phyloP scores from a whole-genome alignment of 2,329 filamentous ascomycete species.

The Escovopsis sp. region DNA sequence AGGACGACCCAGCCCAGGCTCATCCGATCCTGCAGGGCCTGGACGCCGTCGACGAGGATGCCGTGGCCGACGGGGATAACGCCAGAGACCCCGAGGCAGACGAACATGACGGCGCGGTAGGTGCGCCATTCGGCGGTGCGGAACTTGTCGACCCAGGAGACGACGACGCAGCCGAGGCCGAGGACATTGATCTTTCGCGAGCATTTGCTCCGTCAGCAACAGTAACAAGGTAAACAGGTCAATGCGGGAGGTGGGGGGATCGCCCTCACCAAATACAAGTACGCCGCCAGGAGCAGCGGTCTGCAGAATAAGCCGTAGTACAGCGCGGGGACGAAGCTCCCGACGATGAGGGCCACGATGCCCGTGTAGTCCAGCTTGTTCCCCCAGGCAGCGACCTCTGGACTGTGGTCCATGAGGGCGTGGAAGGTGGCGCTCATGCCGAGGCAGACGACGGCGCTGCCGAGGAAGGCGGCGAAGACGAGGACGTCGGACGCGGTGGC shows the following conservation, averaged over 20 bases:
- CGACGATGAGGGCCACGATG: constrained; percentile 82
- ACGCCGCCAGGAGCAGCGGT: constrained; percentile 48
- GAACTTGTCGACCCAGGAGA: constrained; percentile 71
- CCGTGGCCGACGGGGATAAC: constrained; percentile 74
- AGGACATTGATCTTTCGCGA: constrained; percentile 55
- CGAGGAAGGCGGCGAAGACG: constrained; percentile 67
- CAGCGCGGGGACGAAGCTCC: constrained; percentile 76
- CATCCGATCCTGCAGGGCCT: constrained; percentile 54
- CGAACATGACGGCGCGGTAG: constrained; percentile 79
- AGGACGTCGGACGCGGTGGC: constrained; percentile 50
- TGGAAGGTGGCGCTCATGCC: constrained; percentile 80
- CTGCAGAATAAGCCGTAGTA: constrained; percentile 75
- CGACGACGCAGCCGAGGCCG: constrained; percentile 58
- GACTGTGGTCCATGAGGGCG: constrained; percentile 71
- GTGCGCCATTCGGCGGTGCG: constrained; percentile 71
- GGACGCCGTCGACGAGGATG: constrained; percentile 49
- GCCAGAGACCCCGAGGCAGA: constrained; percentile 71
- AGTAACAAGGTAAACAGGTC: neutral
- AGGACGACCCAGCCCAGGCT: constrained; percentile 67
- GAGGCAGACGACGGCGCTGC: constrained; percentile 55
- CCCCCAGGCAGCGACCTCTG: constrained; percentile 61
- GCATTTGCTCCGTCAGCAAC: constrained; percentile 5
- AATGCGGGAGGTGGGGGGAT: too few species aligned
- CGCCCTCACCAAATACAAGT: constrained; percentile 56
- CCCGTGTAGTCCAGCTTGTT: constrained; percentile 93